These are phyloP conservation scores for Pharnaceum exiguum DNA, from an alignment of 148 eudicot species.

Conservation along the genomic window DNA sequence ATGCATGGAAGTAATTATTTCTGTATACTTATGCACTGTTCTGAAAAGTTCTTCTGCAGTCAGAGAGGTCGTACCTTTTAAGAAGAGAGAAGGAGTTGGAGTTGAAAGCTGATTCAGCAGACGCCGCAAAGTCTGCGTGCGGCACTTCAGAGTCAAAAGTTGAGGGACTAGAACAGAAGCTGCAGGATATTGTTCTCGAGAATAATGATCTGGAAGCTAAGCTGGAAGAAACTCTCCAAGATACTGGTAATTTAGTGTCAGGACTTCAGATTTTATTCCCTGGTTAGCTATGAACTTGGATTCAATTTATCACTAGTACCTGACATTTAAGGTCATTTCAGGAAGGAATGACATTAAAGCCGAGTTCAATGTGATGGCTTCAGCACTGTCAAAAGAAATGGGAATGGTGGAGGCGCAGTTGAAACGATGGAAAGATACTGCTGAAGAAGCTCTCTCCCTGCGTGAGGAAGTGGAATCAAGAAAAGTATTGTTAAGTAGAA, in stretches of 20 bases:
- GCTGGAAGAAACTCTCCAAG: conserved; percentile 94
- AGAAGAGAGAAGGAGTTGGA: conserved; percentile 82
- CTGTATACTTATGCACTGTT: conserved; percentile 13
- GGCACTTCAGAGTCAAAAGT: conserved; percentile 54
- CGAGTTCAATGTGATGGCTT: conserved; percentile 82
- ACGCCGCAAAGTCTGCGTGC: conserved; percentile 37
- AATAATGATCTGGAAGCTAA: conserved; percentile 78
- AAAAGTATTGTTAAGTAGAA: conserved; percentile 44
- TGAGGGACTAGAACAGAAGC: conserved; percentile 63
- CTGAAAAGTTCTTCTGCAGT: conserved; percentile 43
- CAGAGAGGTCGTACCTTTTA: conserved; percentile 60
- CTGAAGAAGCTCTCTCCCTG: conserved; percentile 70
- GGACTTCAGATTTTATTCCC: no score
- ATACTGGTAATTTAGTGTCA: conserved; percentile 57
- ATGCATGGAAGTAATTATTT: not conserved
- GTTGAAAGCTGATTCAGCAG: conserved; percentile 49
- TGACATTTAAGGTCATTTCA: conserved; percentile 22
- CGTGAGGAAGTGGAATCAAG: conserved; percentile 60
- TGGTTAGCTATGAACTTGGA: no score
- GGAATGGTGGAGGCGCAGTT: conserved; percentile 85
- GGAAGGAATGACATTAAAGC: conserved; percentile 82
- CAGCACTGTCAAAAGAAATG: conserved; percentile 87
- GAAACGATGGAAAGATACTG: conserved; percentile 81
- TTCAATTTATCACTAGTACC: no score
- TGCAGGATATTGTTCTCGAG: conserved; percentile 47